Percentiles rank a stretch among this genome's conserved stretches.
phyloP scores from a whole-genome alignment of 2,329 filamentous ascomycete species.

The Colletotrichum sp. region DNA sequence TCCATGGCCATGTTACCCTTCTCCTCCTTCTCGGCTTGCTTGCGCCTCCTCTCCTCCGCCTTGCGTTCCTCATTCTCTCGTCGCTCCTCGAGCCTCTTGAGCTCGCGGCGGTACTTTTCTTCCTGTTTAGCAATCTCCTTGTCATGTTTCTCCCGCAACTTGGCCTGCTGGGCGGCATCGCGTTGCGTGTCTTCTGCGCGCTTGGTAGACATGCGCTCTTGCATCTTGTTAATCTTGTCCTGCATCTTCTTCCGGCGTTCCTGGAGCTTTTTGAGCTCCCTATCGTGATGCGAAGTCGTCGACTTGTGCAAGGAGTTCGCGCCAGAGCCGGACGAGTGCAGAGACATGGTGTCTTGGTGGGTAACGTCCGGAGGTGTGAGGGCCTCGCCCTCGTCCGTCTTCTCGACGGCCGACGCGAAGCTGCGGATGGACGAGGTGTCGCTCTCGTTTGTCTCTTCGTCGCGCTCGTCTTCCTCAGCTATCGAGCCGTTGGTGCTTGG shows the following conservation, averaged over 20 bases:
- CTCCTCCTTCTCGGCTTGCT: conserved; percentile 59
- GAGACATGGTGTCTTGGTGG: conserved; percentile 20
- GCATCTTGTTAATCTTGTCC: conserved; percentile 63
- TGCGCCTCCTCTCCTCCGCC: conserved; percentile 55
- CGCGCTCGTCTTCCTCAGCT: conserved; percentile 32
- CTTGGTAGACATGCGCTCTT: conserved; percentile 51
- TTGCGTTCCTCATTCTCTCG: conserved; percentile 67
- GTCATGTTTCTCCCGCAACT: conserved; percentile 68
- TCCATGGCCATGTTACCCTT: conserved; percentile 53
- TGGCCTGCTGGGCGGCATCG: conserved; percentile 57
- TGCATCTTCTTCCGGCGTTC: conserved; percentile 67
- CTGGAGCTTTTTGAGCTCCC: conserved; percentile 69
- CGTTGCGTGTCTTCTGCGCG: conserved; percentile 53
- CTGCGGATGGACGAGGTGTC: conserved; percentile 52
- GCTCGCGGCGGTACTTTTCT: conserved; percentile 68
- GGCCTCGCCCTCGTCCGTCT: conserved; percentile 31
- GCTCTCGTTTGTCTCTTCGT: conserved; percentile 35
- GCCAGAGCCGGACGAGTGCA: conserved; percentile 44
- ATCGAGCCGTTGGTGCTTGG: conserved; percentile 32
- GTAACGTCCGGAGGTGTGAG: conserved; percentile 9
- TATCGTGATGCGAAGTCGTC: conserved; percentile 53
- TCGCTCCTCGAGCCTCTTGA: conserved; percentile 69
- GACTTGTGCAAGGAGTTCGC: conserved; percentile 27
- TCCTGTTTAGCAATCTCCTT: conserved; percentile 69
- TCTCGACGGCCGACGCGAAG: conserved; percentile 55